phyloP scores from a whole-genome alignment of 352 stramenopile species.

The Globisporangium solare region DNA sequence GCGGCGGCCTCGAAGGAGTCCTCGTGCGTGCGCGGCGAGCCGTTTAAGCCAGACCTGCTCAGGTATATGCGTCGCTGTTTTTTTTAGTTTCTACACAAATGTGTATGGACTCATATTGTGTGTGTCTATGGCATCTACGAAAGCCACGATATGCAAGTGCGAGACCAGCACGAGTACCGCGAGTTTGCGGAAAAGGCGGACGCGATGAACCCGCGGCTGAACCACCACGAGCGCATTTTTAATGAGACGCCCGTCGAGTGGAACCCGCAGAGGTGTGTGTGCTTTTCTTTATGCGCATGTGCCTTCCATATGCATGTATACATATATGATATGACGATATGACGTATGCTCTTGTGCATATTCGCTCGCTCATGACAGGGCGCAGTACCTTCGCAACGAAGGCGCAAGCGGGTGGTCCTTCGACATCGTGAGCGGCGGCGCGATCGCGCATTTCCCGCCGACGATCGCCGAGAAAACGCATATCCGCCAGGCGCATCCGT shows the following conservation, averaged over 20 bases:
- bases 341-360: background rate
- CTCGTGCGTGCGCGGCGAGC: constrained; percentile 27
- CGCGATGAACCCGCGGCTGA: constrained; percentile 33
- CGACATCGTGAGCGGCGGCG: constrained; percentile 62
- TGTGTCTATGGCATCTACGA: background rate
- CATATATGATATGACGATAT: no score
- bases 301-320: no score
- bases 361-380: constrained; percentile 26
- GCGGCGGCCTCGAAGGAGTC: background rate
- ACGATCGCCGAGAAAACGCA: constrained; percentile 69
- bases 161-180: constrained; percentile 23
- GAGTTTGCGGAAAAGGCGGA: constrained; percentile 58
- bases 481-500: constrained; percentile 57
- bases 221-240: constrained; percentile 62
- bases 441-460: constrained; percentile 46
- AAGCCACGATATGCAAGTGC: constrained; percentile 27
- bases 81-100: background rate
- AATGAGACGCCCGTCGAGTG: constrained; percentile 56
- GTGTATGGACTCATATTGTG: no score
- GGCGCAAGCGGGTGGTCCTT: constrained; percentile 49
- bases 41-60: constrained; percentile 44
- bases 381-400: constrained; percentile 75
- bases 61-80: constrained; percentile 18
- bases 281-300: background rate
- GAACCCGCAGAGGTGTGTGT: constrained; percentile 42